Percentiles rank a stretch among this genome's conserved stretches.
Evolutionary conservation across 148 eudicot genomes (phyloP).

Genomic region (Vaccinium corymbosum): DNA sequence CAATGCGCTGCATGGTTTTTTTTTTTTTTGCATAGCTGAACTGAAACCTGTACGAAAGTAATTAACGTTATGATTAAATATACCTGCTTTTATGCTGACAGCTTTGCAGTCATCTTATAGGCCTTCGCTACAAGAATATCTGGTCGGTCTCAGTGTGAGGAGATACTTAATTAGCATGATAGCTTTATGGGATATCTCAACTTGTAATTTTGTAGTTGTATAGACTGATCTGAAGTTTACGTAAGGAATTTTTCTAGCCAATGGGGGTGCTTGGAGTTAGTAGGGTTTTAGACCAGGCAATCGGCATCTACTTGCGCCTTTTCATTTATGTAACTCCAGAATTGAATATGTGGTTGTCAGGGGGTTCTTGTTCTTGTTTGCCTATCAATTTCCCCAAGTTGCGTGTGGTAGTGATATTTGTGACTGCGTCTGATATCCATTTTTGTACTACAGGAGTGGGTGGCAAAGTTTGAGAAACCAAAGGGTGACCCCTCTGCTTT

Average conservation of each 20-base stretch:
- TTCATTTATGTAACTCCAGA: background rate
- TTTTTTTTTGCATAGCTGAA: background rate
- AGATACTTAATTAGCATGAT: background rate
- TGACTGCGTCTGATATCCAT: background rate
- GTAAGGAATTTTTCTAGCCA: background rate
- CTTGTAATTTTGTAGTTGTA: background rate
- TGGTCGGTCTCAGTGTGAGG: background rate
- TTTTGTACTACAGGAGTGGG: constrained; percentile 61
- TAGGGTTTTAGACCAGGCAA: background rate
- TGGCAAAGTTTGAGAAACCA: constrained; percentile 96
- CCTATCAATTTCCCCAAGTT: background rate
- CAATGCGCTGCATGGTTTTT: background rate
- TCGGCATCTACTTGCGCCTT: background rate
- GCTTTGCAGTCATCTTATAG: background rate
- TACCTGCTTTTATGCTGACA: background rate
- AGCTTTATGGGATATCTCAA: background rate
- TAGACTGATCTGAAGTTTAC: background rate
- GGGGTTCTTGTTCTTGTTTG: background rate
- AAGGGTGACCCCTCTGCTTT: constrained; percentile 83
- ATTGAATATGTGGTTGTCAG: background rate
- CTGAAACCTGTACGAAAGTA: background rate
- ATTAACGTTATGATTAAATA: background rate
- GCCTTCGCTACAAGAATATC: background rate
- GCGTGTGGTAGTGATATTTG: background rate
- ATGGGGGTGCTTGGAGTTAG: background rate